Evolutionary conservation across 371 early-diverging fungal species (phyloP), one percentile per base, ranked within the genome.

Genomic region (Zychaea mexicana): DNA sequence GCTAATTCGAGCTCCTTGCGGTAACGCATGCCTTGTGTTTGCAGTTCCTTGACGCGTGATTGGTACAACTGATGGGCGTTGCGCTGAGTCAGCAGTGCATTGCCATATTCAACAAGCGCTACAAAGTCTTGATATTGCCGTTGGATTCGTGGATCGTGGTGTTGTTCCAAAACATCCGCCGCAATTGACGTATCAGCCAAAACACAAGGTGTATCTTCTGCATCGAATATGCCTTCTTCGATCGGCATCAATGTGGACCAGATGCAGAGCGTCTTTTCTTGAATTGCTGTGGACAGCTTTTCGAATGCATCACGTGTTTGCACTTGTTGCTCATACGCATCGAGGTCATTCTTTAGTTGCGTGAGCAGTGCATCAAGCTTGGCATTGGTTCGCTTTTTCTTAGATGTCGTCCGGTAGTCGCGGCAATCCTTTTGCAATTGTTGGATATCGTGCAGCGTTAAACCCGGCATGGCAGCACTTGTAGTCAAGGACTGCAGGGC

Each of bases 391-490:
- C 52, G 33, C 17, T 30, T 30, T 53, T 27, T 30, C 30, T 13
- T 9, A 19, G 21, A 21, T 10, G 56, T 33, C 21, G 30, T 22
- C 15, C 22, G 22, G 27, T 33, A 56, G 30, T 12, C 24, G 8
- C 36, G 56, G n/a, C 56, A 56, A n/a, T 56, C 56, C 2, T 56
- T 31, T 22, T 56, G n/a, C 36, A 56, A 12, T 21, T 33, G 36
- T 24, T 56, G 36, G 13, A 31, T 22, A 9, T 56, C 38, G 4
- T 24, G 17, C 21, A 31, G n/a, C 4, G 19, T 13, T 22, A 49
- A 49, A 8, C 49, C 49, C 10, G 49, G 22, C 56, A 56, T 56
- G 36, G 36, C 33, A 19, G 28, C 10, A 12, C 32, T 24, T 1
- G 17, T 21, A 4, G 24, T 1, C 21, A 24, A 49, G 19, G 19